Conservation (phyloP, 2,329 filamentous ascomycete genomes). For the Penicillium glabrum region DNA sequence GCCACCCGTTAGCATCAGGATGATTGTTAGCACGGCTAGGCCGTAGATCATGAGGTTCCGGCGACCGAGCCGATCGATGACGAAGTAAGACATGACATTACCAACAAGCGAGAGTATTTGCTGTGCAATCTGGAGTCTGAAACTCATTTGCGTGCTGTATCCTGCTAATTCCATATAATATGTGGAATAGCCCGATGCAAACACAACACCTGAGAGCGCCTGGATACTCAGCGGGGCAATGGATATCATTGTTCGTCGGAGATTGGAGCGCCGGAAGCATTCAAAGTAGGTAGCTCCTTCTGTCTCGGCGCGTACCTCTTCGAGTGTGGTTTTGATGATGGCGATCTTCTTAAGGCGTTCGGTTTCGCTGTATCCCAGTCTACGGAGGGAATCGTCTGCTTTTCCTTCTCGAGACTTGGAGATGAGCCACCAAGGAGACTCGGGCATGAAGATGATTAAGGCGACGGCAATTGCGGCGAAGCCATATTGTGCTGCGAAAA, state of each 20-base stretch:
- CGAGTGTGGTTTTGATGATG: conserved; percentile 7
- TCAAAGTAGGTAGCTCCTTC: conserved; percentile 41
- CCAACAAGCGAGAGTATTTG: conserved; percentile 42
- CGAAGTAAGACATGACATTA: conserved; percentile 42
- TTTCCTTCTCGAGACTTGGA: conserved; percentile 6
- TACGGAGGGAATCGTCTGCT: conserved; percentile 5
- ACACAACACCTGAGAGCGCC: conserved; percentile 36
- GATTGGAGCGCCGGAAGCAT: conserved; percentile 42
- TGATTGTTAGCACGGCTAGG: conserved; percentile 32
- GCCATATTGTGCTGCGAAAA: conserved; percentile 45
- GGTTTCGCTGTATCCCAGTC: conserved; percentile 7
- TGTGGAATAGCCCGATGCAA: conserved; percentile 40
- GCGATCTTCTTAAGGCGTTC: conserved; percentile 9
- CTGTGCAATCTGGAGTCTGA: conserved; percentile 43
- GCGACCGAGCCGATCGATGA: conserved; percentile 41
- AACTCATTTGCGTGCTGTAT: conserved; percentile 36
- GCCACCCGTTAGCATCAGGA: conserved; percentile 44
- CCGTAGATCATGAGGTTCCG: conserved; percentile 39
- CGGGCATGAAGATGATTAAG: conserved; percentile 18
- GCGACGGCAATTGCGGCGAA: conserved; percentile 37
- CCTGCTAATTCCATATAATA: conserved; percentile 48
- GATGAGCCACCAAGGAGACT: conserved; percentile 15
- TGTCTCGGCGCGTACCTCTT: conserved; percentile 27
- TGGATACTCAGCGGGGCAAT: conserved; percentile 40
- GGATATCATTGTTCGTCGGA: conserved; percentile 43